Base-by-base conservation (phyloP, 2,329 filamentous ascomycete species). In the Neofusicoccum parvum region DNA sequence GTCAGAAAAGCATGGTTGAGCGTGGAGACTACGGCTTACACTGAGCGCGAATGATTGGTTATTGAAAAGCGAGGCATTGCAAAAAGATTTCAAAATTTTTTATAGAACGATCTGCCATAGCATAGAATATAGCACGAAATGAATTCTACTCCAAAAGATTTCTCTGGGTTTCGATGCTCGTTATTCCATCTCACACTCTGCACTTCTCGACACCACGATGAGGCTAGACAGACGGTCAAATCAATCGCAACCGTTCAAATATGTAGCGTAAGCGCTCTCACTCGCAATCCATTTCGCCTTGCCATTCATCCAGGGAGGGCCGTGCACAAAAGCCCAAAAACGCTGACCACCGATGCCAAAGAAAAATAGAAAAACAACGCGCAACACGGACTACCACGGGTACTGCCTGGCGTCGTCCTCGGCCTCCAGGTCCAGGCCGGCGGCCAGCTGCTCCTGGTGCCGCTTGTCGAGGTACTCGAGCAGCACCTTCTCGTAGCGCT, bases 381-480 rank as follows among this genome's bases (percentile, higher is more conserved):
- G 23, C 23, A 23, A 23, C 20, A 34, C 41, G 3, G n/a, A 12
- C 46, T 70, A 83, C 67, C 80, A 90, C 4, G 90, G 90, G 81
- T 92, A 92, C 65, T 75, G 80, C 64, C 83, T 80, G 9, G 82
- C 77, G 59, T 89, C 85, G 4, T 88, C 86, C 74, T 90, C 88
- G 72, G 81, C 82, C 15, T 82, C 80, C 62, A 89, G 12, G 66
- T 90, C 85, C 70, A 94, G 70, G 0, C 92, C 92, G 12, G 77
- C 79, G n/a, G 82, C 83, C 2, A 94, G 68, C 79, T 96, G 92
- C 79, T 90, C 89, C 75, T 86, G 78, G 78, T 95, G 91, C 80
- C 89, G 90, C 69, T 72, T 72, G 77, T 96, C 92, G 67, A 96
- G 75, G 77, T 89, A 96, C 75, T 92, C 88, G 67, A 96, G 77